Evolutionary conservation across 169 alveolate species (phyloP).

Genomic region (Plasmodium gaboni): DNA sequence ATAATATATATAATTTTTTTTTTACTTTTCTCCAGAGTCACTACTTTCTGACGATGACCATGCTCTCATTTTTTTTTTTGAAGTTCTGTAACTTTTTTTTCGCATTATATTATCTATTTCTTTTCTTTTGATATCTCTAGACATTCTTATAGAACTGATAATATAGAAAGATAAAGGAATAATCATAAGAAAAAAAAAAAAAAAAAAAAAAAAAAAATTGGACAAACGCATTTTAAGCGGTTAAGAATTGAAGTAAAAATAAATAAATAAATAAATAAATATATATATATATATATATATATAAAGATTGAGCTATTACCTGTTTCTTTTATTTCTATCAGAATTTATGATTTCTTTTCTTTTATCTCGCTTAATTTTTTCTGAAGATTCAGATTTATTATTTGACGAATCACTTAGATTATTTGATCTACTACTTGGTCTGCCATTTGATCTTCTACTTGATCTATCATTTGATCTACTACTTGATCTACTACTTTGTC

Average conservation of each 20-base stretch:
- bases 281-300: too few species aligned
- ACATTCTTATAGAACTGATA: constrained; percentile 20
- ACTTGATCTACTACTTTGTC: too few species aligned
- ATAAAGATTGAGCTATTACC: neutral
- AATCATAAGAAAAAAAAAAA: constrained; percentile 2
- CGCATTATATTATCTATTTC: constrained; percentile 46
- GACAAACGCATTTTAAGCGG: neutral
- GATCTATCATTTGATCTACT: too few species aligned
- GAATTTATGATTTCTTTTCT: constrained; percentile 9
- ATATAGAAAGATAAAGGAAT: neutral
- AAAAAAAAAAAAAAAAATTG: neutral
- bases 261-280: constrained; percentile 3
- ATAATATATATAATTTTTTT: neutral
- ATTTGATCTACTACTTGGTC: constrained; percentile 6
- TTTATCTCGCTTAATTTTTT: constrained; percentile 6
- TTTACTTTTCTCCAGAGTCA: constrained; percentile 1
- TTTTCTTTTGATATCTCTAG: constrained; percentile 20
- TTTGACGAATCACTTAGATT: constrained; percentile 1
- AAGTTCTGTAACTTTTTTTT: constrained; percentile 43
- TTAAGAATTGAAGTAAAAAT: neutral
- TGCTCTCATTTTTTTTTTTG: constrained; percentile 38
- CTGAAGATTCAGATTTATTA: neutral
- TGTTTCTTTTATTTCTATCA: constrained; percentile 8
- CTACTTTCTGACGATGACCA: constrained; percentile 53
- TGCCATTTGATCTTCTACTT: too few species aligned